Percentiles rank a stretch among this genome's conserved stretches.
Conservation (phyloP, 371 early-diverging fungal genomes). For the Mortierella sp. region DNA sequence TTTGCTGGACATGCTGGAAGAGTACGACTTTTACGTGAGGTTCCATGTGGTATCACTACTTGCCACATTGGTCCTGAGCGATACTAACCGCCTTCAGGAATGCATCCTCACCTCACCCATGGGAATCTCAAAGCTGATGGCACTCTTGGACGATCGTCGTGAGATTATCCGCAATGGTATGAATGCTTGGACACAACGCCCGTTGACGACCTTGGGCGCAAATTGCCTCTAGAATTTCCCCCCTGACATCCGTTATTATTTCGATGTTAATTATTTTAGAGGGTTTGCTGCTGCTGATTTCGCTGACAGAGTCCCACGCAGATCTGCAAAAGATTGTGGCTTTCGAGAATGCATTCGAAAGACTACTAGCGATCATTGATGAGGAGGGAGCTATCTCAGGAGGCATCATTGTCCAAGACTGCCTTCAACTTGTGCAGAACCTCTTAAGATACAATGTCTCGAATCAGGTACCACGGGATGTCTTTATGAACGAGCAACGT, state of each 20-base stretch:
- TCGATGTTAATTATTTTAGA: conserved; percentile 65
- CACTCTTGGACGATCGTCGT: conserved; percentile 90
- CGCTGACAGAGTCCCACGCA: conserved; percentile 90
- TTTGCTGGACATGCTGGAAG: conserved; percentile 89
- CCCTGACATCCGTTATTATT: neutral
- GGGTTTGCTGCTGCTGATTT: conserved; percentile 90
- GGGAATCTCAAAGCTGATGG: conserved; percentile 94
- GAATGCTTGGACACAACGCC: neutral
- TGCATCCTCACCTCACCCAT: conserved; percentile 90
- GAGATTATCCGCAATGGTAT: conserved; percentile 96
- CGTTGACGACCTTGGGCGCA: neutral
- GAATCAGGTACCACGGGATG: conserved; percentile 82
- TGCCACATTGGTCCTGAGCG: conserved; percentile 77
- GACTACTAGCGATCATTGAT: conserved; percentile 85
- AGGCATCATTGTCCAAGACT: conserved; percentile 97
- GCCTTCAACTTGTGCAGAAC: conserved; percentile 92
- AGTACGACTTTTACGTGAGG: conserved; percentile 94
- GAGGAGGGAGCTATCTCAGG: conserved; percentile 96
- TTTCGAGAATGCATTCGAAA: conserved; percentile 97
- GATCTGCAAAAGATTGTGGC: conserved; percentile 98
- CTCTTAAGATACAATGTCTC: conserved; percentile 94
- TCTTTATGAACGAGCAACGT: too few species aligned
- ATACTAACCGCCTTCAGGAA: conserved; percentile 82
- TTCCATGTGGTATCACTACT: conserved; percentile 91
- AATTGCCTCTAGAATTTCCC: neutral